Evolutionary conservation across 1,139 yeast genomes (phyloP).

Genomic region (Eremothecium gossypii): DNA sequence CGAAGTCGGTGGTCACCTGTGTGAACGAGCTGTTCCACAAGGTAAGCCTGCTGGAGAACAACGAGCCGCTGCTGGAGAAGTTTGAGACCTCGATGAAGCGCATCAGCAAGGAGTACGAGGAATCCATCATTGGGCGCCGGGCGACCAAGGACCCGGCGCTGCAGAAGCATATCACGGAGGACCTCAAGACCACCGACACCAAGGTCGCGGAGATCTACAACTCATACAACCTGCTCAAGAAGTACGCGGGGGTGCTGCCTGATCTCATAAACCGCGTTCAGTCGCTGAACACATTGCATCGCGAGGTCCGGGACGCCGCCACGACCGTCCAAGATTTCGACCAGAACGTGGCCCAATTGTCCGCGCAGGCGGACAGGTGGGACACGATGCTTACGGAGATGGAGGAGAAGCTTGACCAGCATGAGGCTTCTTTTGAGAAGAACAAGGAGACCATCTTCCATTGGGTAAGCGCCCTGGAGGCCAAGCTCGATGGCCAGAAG

Average conservation of each 20-base stretch:
- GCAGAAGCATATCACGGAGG: conserved; percentile 15
- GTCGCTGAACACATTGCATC: conserved; percentile 38
- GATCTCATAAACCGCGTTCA: conserved; percentile 37
- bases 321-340: conserved; percentile 43
- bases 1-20: conserved; percentile 15
- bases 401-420: conserved; percentile 32
- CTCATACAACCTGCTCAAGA: conserved; percentile 34
- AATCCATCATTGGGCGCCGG: conserved; percentile 17
- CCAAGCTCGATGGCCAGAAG: background rate
- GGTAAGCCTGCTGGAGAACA: conserved; percentile 21
- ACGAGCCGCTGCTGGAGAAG: conserved; percentile 13
- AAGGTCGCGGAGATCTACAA: conserved; percentile 36
- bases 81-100: conserved; percentile 34
- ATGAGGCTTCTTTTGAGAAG: conserved; percentile 16
- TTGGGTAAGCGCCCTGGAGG: conserved; percentile 1
- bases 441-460: conserved; percentile 4
- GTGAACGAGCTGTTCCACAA: conserved; percentile 24
- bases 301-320: conserved; percentile 45
- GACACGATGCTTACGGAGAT: conserved; percentile 33
- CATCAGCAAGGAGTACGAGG: conserved; percentile 29
- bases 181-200: conserved; percentile 15
- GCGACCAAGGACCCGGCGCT: conserved; percentile 22
- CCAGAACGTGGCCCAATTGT: conserved; percentile 30
- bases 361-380: conserved; percentile 37
- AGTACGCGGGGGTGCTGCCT: conserved; percentile 34